Base-by-base conservation (phyloP, 306 rosid genomes). In the Erythrophleum fordii region DNA sequence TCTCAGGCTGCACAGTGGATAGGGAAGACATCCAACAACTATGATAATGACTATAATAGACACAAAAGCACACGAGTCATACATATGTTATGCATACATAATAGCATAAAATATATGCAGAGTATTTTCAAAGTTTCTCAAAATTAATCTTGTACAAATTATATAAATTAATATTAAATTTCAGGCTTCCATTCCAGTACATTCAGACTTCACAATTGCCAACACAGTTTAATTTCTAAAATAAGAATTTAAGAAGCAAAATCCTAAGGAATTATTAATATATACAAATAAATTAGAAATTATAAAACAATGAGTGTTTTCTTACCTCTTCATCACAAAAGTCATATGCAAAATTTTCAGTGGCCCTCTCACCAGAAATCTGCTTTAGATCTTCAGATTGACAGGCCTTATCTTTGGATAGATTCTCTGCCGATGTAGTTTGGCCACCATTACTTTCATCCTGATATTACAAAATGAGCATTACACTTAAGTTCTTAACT, bases 241-340 rank as follows among this genome's bases (percentile, higher is more conserved):
- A 55, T 20, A 28, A 52, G 49, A 34, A 22, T 22, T 35, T 14
- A 25, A 39, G 11, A 55, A 73, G 37, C 9, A 37, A 31, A 73
- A 31, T 34, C 20, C 42, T 1, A 45, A 70, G 16, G 22, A 52
- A 72, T 6, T 2, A 31, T 31, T 12, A 49, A 29, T n/a, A 1
- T n/a, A 31, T 26, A 6, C 3, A 61, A 26, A 75, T 0, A 13
- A 59, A 41, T 59, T 42, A 44, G 42, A 59, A 84, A 28, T 3
- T 9, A 66, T 37, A 69, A 55, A 23, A 35, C 11, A 35, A 20
- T 2, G 34, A 35, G 9, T 74, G 55, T 41, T 77, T 46, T 72
- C 76, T 79, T 81, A 93, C 99, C 91, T 87, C 90, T 83, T 90
- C 98, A 45, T 95, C 99, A 62, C 85, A 86, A 81, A 93, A 95